A percentile compares a stretch with the other conserved stretches of the same genome.
Evolutionary conservation across 129 eudicot species (phyloP).

Genomic region (Saussurea involucrata): DNA sequence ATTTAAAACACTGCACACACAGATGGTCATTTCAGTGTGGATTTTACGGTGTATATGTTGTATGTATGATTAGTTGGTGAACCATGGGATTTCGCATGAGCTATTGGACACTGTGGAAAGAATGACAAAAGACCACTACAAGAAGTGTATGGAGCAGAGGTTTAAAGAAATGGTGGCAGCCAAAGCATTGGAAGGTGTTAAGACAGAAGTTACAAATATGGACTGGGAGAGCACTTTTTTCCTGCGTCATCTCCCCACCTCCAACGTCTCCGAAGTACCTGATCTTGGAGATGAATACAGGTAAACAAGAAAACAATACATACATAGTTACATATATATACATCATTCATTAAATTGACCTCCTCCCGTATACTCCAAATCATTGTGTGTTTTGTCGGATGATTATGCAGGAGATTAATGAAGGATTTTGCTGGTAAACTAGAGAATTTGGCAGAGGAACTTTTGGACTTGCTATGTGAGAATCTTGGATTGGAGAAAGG

Average conservation of each 20-base stretch:
- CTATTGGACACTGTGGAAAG: conserved; percentile 52
- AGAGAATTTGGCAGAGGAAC: conserved; percentile 51
- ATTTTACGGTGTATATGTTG: neutral
- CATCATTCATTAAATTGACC: neutral
- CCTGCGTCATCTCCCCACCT: conserved; percentile 49
- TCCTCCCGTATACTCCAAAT: neutral
- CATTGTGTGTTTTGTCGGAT: neutral
- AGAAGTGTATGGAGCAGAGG: conserved; percentile 55
- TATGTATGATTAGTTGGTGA: conserved; percentile 38
- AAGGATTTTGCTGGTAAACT: conserved; percentile 47
- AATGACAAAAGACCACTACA: conserved; percentile 55
- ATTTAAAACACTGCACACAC: neutral
- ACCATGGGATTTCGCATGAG: conserved; percentile 59
- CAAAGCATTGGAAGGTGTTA: conserved; percentile 44
- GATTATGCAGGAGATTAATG: conserved; percentile 46
- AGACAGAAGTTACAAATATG: conserved; percentile 37
- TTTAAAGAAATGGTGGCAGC: conserved; percentile 59
- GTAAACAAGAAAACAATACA: conserved; percentile 8
- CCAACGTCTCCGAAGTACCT: conserved; percentile 46
- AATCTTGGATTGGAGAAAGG: conserved; percentile 67
- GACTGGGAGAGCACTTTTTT: conserved; percentile 66
- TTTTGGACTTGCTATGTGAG: conserved; percentile 59
- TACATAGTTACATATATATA: neutral
- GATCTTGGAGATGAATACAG: conserved; percentile 49
- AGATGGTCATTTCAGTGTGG: neutral